Conservation (phyloP, 805 yeast genomes). For the Myxozyma sirexii region DNA sequence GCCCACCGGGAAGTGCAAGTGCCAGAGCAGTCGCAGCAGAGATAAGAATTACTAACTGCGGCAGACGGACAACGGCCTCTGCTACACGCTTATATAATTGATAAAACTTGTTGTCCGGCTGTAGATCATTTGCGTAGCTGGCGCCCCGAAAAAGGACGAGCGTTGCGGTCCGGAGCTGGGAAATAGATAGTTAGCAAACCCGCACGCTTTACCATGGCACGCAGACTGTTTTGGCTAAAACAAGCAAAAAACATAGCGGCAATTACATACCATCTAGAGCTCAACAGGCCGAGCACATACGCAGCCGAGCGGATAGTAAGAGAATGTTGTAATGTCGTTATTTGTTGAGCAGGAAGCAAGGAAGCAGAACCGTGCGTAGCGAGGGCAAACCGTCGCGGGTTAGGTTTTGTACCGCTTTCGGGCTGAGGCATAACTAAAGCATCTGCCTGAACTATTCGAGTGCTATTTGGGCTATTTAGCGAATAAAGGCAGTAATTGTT, state of each 20-base stretch:
- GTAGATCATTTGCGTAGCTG: slow-evolving; percentile 26
- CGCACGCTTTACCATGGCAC: neutral
- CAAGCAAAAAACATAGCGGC: neutral
- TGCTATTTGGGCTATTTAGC: too few relatives aligned
- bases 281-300: slow-evolving; percentile 5
- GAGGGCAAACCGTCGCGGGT: neutral
- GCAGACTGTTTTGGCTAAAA: neutral
- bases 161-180: slow-evolving; percentile 32
- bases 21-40: slow-evolving; percentile 53
- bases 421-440: too few relatives aligned
- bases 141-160: slow-evolving; percentile 32
- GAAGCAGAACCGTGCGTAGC: neutral
- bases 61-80: slow-evolving; percentile 43
- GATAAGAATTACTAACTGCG: slow-evolving; percentile 51
- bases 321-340: neutral
- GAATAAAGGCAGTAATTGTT: too few relatives aligned
- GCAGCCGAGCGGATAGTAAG: slow-evolving; percentile 6
- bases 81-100: slow-evolving; percentile 32
- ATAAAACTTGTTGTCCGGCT: slow-evolving; percentile 15
- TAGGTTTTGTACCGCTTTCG: neutral
- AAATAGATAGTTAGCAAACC: neutral
- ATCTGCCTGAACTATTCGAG: too few relatives aligned
- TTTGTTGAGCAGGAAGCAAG: neutral
- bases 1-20: slow-evolving; percentile 50
- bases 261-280: neutral